Evolutionary conservation across 2,329 filamentous ascomycete genomes (phyloP), one percentile per base, ranked within the genome.

Genomic region (Diatrype stigma): DNA sequence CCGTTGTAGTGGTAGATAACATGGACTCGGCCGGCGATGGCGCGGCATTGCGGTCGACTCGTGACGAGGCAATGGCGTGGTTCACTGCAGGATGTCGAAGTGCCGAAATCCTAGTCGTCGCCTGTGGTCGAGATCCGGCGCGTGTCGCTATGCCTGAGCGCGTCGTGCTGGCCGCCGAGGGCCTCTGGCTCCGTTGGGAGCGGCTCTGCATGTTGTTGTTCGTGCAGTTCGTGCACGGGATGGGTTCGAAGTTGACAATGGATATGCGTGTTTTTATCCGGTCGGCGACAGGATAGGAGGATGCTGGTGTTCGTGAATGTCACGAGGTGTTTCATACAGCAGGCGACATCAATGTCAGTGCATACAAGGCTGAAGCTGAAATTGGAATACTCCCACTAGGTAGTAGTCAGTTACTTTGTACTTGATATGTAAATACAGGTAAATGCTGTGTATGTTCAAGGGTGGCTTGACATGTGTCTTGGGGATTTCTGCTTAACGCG

Each of bases 1-100:
- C 82, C 30, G 79, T 70, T 46, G 78, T 77, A 26, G 80, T 70
- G 30, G 77, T 70, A 3, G 87, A 87, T 48, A 80, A 77, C 21
- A 89, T 66, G 7, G 88, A 89, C 44, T 84, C 82, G 53, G 87
- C 81, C 5, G 90, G 89, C 5, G 92, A 93, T 12, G 78, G 72
- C 26, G 86, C 76, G 45, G 74, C 71, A 42, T 63, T 63, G 21
- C 72, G 69, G 28, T 72, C 69, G 44, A 68, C 60, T 46, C 64
- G 60, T 17, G 63, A 51, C 28, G 64, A 62, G 21, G 46, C 38
- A 32, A 56, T 50, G 30, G 60, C 53, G 52, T 61, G 54, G 21
- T 56, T 51, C 45, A 59, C 50, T 17, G 53, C 46, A n/a, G 61
- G 64, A 26, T 61, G 59, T 42, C 64, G 56, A 17, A 66, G 57